Base-by-base conservation (phyloP, 129 eudicot species). In the Flaveria ramosissima region DNA sequence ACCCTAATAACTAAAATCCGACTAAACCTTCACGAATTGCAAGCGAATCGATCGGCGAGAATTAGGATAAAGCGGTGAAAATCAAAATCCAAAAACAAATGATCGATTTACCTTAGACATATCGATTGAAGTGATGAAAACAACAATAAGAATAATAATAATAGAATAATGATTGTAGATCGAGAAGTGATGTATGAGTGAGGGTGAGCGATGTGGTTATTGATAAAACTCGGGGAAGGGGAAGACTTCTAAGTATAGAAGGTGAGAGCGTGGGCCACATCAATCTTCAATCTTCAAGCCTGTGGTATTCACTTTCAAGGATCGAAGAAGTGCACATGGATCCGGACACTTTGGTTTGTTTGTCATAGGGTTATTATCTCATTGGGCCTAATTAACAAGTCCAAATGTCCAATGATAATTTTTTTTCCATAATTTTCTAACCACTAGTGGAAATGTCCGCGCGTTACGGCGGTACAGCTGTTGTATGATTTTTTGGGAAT, bases 201-300 rank as follows among this genome's bases (percentile, higher is more conserved):
- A 61, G 48, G 21, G 16, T 51, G 19, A 15, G 7, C 9, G 57
- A 74, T 50, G 78, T 52, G 78, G 78, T 72, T 76, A 72, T 63
- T 72, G 74, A 79, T 72, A 72, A 72, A 79, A 72, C 74, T 72
- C 17, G 19, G 20, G 39, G 32, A 21, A 68, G 61, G 39, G 43
- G 30, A 26, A 26, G 3, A 26, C 30, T 26, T 23, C 26, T 26
- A 47, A 66, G 62, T 42, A 27, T 50, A 41, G 75, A 14, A 68
- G 48, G 67, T 67, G 68, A 53, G 20, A 60, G 68, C 4, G 88
- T 87, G 91, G 91, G 83, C 91, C 91, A 78, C 15, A 41, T 66
- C 70, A 72, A 52, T 75, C 73, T 62, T 46, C 53, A 23, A 79
- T 72, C 7, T 62, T 26, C 30, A 26, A 26, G 30, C 0, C 30